Evolutionary conservation across 2,329 filamentous ascomycete genomes (phyloP).

Genomic region (Colletotrichum tofieldiae): DNA sequence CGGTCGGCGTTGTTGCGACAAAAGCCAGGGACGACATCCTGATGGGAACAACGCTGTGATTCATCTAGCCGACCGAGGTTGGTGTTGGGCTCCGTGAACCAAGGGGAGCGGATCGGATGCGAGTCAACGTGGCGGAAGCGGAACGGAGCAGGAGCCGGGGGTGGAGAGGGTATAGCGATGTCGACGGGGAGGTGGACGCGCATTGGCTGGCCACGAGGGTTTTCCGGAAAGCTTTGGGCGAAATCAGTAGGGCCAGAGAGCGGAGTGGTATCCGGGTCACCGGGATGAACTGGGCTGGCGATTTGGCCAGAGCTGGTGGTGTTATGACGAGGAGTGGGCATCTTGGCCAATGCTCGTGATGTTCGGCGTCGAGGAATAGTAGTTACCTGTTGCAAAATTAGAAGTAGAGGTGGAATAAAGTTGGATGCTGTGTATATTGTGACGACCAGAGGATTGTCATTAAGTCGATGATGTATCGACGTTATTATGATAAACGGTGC

Average conservation of each 20-base stretch:
- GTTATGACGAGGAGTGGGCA: neutral
- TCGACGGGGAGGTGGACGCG: neutral
- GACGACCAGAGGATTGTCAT: neutral
- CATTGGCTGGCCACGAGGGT: neutral
- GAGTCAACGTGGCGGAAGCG: neutral
- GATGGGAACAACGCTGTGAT: slow-evolving; percentile 2
- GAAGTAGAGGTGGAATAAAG: neutral
- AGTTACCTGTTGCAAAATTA: neutral
- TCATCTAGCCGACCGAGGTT: neutral
- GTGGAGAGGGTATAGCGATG: neutral
- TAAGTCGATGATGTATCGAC: neutral
- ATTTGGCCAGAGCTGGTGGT: neutral
- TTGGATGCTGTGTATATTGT: neutral
- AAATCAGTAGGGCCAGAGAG: neutral
- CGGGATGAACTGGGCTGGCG: neutral
- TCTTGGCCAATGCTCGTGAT: neutral
- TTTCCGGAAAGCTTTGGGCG: neutral
- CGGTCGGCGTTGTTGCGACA: neutral
- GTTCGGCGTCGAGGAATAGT: neutral
- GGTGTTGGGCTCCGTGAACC: neutral
- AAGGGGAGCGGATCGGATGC: neutral
- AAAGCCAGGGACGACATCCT: slow-evolving; percentile 18
- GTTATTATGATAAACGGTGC: no score
- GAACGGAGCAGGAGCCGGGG: neutral
- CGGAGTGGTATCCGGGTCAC: neutral